Evolutionary conservation across 192 early-diverging fungal species (phyloP).

Genomic region (Coemansia sp.): DNA sequence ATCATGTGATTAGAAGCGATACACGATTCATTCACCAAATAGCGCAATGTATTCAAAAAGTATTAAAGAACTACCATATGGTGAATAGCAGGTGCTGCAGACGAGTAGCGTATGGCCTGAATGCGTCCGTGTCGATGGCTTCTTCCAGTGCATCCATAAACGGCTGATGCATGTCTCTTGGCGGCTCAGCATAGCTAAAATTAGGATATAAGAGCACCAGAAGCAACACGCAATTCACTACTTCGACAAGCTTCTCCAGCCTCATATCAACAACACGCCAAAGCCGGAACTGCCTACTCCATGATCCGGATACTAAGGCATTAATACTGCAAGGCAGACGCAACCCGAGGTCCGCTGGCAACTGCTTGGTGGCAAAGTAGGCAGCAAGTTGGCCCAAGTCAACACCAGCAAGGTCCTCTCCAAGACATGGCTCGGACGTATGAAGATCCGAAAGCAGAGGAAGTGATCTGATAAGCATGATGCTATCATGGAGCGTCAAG

Average conservation of each 20-base stretch:
- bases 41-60: no score
- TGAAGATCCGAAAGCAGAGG: background rate
- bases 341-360: no score
- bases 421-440: background rate
- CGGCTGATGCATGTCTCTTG: no score
- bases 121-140: no score
- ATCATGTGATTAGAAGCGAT: background rate
- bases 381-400: background rate
- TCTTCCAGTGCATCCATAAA: no score
- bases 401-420: background rate
- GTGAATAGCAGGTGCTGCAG: background rate
- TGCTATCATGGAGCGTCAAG: background rate
- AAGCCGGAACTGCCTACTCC: background rate
- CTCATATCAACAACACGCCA: background rate
- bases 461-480: background rate
- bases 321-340: background rate
- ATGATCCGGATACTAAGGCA: no score
- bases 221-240: background rate
- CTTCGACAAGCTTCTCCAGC: no score
- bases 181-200: background rate
- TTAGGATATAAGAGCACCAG: background rate
- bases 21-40: no score
- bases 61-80: no score
- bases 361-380: background rate
- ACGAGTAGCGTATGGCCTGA: no score